phyloP scores from a whole-genome alignment of 106 monocot genomes.

The Dendrobium officinale region DNA sequence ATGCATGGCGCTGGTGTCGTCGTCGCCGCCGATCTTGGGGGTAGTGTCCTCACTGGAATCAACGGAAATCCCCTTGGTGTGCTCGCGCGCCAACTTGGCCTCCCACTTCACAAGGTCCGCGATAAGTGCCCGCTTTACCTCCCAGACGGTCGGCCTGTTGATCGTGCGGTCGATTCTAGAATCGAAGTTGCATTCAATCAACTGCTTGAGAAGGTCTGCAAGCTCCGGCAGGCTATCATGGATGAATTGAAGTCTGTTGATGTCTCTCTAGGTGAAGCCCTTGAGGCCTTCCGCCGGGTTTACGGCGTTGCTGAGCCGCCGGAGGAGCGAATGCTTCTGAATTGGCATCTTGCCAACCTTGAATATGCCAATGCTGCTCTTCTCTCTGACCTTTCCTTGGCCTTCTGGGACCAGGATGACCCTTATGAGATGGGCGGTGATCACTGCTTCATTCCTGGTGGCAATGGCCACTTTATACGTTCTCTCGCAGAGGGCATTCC shows the following conservation, averaged over 20 bases:
- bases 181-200: slow-evolving; percentile 78
- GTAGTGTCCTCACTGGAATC: slow-evolving; percentile 92
- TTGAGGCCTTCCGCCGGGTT: slow-evolving; percentile 73
- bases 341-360: slow-evolving; percentile 97
- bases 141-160: slow-evolving; percentile 68
- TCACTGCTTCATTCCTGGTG: slow-evolving; percentile 97
- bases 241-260: slow-evolving; percentile 66
- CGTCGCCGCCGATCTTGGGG: slow-evolving; percentile 84
- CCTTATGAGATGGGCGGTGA: slow-evolving; percentile 99
- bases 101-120: slow-evolving; percentile 88
- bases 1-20: slow-evolving; percentile 33
- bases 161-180: slow-evolving; percentile 46
- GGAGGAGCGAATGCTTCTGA: slow-evolving; percentile 86
- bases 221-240: slow-evolving; percentile 51
- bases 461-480: slow-evolving; percentile 70
- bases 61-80: slow-evolving; percentile 92
- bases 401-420: slow-evolving; percentile 98
- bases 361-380: slow-evolving; percentile 93
- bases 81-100: slow-evolving; percentile 74
- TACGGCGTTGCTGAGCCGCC: slow-evolving; percentile 39
- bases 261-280: slow-evolving; percentile 65
- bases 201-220: slow-evolving; percentile 90
- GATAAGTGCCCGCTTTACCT: slow-evolving; percentile 90
- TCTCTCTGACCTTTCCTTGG: slow-evolving; percentile 85
- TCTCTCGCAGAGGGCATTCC: slow-evolving; percentile 69